Conservation (phyloP, 176 grass and related monocot species). For the Aegilops bicornis region DNA sequence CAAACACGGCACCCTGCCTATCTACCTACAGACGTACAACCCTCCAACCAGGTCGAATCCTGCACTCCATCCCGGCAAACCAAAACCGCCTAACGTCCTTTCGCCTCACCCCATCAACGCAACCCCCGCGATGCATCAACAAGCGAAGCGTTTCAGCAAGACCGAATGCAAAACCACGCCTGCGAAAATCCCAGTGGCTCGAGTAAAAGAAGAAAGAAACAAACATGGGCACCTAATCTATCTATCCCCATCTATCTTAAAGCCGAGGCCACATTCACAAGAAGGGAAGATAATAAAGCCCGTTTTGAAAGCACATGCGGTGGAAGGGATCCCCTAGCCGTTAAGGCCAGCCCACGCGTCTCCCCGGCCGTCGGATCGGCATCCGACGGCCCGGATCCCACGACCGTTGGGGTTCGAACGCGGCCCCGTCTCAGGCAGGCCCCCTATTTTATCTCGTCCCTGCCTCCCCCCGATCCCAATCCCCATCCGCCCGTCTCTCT, state of each 20-base stretch:
- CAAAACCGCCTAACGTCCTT: background rate
- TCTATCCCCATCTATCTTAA: background rate
- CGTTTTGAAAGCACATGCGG: constrained; percentile 56
- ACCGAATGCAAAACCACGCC: too few relatives aligned
- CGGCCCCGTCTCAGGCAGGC: background rate
- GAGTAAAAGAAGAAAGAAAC: background rate
- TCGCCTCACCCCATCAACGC: too few relatives aligned
- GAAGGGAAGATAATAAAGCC: background rate
- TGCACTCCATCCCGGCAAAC: background rate
- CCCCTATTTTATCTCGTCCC: constrained; percentile 44
- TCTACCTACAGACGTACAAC: background rate
- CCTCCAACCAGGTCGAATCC: background rate
- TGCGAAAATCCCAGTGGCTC: background rate
- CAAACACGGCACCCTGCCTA: background rate
- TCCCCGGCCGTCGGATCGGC: background rate
- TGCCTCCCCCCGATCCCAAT: background rate
- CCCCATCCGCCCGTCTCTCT: background rate
- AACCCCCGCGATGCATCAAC: too few relatives aligned
- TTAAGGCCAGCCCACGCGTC: constrained; percentile 27
- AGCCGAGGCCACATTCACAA: background rate
- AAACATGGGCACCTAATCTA: background rate
- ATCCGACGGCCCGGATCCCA: constrained; percentile 32
- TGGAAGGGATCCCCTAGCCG: constrained; percentile 42
- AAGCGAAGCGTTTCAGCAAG: too few relatives aligned
- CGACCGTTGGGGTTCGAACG: constrained; percentile 62